Evolutionary conservation across 345 rosid species (phyloP), one percentile per base, ranked within the genome.

Genomic region (Camelina neglecta): DNA sequence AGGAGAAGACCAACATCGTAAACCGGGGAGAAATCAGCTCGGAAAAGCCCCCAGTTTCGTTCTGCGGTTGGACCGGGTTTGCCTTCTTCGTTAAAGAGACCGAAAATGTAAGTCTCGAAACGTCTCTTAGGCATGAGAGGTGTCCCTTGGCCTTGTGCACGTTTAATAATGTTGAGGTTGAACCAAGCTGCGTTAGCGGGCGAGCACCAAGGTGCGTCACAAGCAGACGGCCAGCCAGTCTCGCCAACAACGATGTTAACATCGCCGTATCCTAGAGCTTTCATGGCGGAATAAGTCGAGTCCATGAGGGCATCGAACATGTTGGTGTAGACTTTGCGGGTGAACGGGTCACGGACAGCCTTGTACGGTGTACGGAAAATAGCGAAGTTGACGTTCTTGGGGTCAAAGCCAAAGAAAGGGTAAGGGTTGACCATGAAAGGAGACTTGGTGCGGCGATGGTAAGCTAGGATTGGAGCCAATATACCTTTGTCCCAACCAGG

Each of bases 141-240:
- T 3, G 98, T 93, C 9, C 97, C 98, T 47, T 60, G 79, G 16
- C 91, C 79, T 1, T 87, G 80, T 11, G 81, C 62, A 20, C 77
- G 81, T 81, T 63, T 71, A 8, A 86, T 72, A 69, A 91, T 31
- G 64, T 86, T 78, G 51, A 86, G 80, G 49, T 91, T 93, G 64
- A 81, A 93, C 5, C 87, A 70, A n/a, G 73, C 72, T 0, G 96
- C 96, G 31, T 88, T 90, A 18, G 81, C 88, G 0, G 73, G 60
- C 0, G 83, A 83, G 67, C 92, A 81, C 56, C 79, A 80, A 11
- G 87, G 77, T 51, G 81, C 80, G 33, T 87, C 97, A 1, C 96
- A 91, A 0, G 71, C 83, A 0, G 96, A 85, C 0, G 98, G 94
- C 98, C 98, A 93, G 11, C 98, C 98, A 0, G 98, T 87, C 76